These are phyloP conservation scores for Eimeria praecox DNA, from an alignment of 169 alveolate genomes.

Conservation along the genomic window DNA sequence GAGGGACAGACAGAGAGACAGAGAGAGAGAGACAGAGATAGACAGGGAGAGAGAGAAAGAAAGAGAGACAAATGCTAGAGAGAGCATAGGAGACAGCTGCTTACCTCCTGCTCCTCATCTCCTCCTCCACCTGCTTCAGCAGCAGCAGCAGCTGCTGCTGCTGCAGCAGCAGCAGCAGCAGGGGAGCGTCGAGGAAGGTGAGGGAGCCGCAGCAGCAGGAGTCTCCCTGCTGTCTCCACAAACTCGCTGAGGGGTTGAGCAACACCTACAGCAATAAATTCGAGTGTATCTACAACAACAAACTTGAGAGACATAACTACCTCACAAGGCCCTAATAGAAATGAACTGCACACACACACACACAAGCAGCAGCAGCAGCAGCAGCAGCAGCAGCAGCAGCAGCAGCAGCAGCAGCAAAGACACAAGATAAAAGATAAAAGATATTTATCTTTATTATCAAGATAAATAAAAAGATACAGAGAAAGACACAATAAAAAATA, in stretches of 20 bases:
- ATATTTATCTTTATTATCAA: too few relatives aligned
- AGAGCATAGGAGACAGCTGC: too few relatives aligned
- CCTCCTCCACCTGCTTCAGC: neutral
- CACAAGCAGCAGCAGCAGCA: neutral
- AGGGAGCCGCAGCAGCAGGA: conserved; percentile 73
- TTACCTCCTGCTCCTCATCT: neutral
- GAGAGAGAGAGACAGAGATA: too few relatives aligned
- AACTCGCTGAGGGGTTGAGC: conserved; percentile 57
- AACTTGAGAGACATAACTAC: conserved; percentile 53
- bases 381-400: neutral
- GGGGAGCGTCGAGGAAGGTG: neutral
- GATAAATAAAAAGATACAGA: too few relatives aligned
- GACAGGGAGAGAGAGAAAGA: too few relatives aligned
- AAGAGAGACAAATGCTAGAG: too few relatives aligned
- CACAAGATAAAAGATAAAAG: too few relatives aligned
- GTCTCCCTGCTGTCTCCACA: conserved; percentile 51
- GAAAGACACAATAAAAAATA: too few relatives aligned
- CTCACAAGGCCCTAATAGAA: conserved; percentile 67
- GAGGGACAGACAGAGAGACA: too few relatives aligned
- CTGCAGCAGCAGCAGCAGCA: conserved; percentile 39
- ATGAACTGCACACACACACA: neutral
- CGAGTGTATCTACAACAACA: conserved; percentile 39
- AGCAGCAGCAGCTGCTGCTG: conserved; percentile 45
- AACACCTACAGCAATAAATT: conserved; percentile 64
- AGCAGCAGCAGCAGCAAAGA: neutral